phyloP scores from a whole-genome alignment of 345 rosid species.

The Schrenkiella parvula region DNA sequence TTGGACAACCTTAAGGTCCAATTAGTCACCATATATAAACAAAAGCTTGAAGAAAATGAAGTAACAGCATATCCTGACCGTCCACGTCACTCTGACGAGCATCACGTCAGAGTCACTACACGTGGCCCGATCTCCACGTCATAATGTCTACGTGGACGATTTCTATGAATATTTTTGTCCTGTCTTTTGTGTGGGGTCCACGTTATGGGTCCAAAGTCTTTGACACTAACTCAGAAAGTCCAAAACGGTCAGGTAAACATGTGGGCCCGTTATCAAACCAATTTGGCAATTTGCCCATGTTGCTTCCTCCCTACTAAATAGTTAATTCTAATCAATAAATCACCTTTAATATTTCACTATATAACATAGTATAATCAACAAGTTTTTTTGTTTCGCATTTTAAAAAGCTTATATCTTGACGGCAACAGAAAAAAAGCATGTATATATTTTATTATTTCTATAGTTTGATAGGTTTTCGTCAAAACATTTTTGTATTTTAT shows the following conservation, averaged over 20 bases:
- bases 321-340: background rate
- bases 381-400: background rate
- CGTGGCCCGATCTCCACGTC: slow-evolving; percentile 13
- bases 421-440: background rate
- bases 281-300: slow-evolving; percentile 36
- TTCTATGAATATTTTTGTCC: slow-evolving; percentile 6
- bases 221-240: slow-evolving; percentile 32
- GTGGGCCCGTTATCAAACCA: slow-evolving; percentile 23
- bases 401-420: background rate
- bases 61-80: background rate
- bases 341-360: slow-evolving; percentile 2
- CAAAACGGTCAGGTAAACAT: slow-evolving; percentile 29
- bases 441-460: background rate
- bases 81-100: background rate
- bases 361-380: background rate
- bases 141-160: slow-evolving; percentile 1
- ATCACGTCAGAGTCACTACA: background rate
- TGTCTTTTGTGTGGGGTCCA: slow-evolving; percentile 15
- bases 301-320: slow-evolving; percentile 17
- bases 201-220: slow-evolving; percentile 17
- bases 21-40: background rate
- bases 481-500: too few relatives aligned
- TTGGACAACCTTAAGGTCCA: background rate
- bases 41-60: background rate
- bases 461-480: background rate